Conservation (phyloP, 2,329 filamentous ascomycete species). For the Penicillium griseofulvum region DNA sequence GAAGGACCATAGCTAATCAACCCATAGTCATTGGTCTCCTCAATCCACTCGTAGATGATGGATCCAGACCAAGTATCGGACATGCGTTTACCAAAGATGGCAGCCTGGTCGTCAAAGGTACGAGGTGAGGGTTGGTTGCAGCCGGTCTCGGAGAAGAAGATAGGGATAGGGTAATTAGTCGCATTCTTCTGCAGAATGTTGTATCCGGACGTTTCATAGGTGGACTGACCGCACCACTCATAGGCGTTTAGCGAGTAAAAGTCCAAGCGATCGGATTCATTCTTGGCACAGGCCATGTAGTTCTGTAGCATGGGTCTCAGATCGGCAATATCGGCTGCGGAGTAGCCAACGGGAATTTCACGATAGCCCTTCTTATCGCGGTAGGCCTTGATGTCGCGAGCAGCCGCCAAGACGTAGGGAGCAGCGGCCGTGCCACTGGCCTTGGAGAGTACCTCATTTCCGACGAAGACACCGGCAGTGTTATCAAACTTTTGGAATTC, state of each 20-base stretch:
- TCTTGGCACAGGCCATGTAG: conserved; percentile 75
- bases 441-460: conserved; percentile 71
- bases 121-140: conserved; percentile 60
- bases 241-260: conserved; percentile 87
- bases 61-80: conserved; percentile 67
- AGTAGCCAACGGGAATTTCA: conserved; percentile 80
- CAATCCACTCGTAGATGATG: conserved; percentile 87
- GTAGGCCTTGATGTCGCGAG: conserved; percentile 79
- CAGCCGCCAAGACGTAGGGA: conserved; percentile 79
- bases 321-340: conserved; percentile 76
- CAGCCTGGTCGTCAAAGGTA: conserved; percentile 61
- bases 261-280: conserved; percentile 67
- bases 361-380: conserved; percentile 73
- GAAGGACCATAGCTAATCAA: conserved; percentile 70
- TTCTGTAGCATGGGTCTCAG: conserved; percentile 64
- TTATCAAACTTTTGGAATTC: conserved; percentile 76
- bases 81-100: conserved; percentile 76
- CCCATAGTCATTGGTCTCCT: conserved; percentile 80
- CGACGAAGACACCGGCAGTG: conserved; percentile 78
- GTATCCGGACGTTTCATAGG: conserved; percentile 67
- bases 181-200: conserved; percentile 64
- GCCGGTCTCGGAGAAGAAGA: conserved; percentile 87
- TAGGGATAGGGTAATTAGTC: conserved; percentile 71
- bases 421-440: conserved; percentile 61
- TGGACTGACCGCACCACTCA: conserved; percentile 65